Percentiles rank a stretch among this genome's conserved stretches.
Conservation (phyloP, 2,329 filamentous ascomycete species). For the Cladophialophora bantiana region DNA sequence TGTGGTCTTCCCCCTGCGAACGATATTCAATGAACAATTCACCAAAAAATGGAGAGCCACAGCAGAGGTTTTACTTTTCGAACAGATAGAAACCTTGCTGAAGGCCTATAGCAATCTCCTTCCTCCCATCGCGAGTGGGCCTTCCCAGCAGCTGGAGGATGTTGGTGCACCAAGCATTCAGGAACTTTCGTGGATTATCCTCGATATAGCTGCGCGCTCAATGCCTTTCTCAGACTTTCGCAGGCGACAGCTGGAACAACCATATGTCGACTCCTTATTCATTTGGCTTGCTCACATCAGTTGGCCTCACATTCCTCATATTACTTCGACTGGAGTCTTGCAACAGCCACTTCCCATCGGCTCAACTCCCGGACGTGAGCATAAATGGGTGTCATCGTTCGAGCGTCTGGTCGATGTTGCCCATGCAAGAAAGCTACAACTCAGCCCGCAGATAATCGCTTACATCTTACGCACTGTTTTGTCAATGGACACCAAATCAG, state of each 20-base stretch:
- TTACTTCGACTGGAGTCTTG: constrained; percentile 24
- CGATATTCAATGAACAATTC: constrained; percentile 32
- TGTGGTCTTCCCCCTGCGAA: constrained; percentile 46
- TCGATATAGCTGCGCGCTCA: constrained; percentile 48
- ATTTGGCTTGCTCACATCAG: constrained; percentile 50
- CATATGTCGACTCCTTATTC: constrained; percentile 60
- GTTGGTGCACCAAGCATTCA: neutral
- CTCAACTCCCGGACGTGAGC: constrained; percentile 34
- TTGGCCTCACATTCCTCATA: constrained; percentile 43
- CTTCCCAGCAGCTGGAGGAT: neutral
- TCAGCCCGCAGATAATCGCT: constrained; percentile 51
- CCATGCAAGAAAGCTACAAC: constrained; percentile 47
- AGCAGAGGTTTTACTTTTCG: constrained; percentile 25
- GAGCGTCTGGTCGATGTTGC: constrained; percentile 50
- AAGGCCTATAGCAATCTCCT: constrained; percentile 22
- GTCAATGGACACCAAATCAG: constrained; percentile 41
- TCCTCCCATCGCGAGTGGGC: neutral
- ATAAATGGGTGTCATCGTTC: constrained; percentile 46
- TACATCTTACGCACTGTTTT: constrained; percentile 53
- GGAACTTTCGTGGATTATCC: constrained; percentile 28
- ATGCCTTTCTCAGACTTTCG: constrained; percentile 53
- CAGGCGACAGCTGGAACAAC: constrained; percentile 54
- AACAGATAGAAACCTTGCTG: constrained; percentile 29
- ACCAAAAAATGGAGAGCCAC: constrained; percentile 33
- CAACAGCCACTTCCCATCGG: constrained; percentile 30